Conservation (phyloP, 345 rosid species). For the Eutrema heterophyllum region DNA sequence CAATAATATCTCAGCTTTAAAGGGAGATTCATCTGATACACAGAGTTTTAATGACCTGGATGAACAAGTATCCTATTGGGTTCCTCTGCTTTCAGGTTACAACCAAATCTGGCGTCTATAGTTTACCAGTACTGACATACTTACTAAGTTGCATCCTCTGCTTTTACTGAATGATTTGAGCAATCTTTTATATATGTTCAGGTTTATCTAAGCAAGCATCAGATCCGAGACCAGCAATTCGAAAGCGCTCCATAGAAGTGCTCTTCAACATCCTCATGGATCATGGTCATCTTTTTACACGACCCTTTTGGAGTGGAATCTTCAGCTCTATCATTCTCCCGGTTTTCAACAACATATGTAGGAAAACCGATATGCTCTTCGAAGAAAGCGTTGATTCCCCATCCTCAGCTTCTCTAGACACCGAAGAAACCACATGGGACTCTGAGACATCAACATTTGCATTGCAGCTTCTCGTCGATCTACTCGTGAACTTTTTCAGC, state of each 20-base stretch:
- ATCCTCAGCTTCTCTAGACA: conserved; percentile 39
- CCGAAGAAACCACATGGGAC: conserved; percentile 70
- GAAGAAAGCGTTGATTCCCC: conserved; percentile 43
- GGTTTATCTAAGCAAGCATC: conserved; percentile 82
- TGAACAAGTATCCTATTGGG: conserved; percentile 84
- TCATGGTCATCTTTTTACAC: conserved; percentile 90
- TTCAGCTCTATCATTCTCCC: conserved; percentile 60
- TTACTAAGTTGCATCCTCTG: background rate
- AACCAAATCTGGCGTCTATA: background rate
- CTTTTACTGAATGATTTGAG: background rate
- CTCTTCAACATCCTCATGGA: conserved; percentile 87
- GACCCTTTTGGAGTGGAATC: conserved; percentile 61
- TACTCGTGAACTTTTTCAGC: conserved; percentile 53
- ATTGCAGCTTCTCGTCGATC: conserved; percentile 65
- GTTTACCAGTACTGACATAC: background rate
- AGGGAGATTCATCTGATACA: conserved; percentile 38
- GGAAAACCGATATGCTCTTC: conserved; percentile 39
- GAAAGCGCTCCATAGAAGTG: conserved; percentile 82
- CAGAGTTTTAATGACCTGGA: conserved; percentile 44
- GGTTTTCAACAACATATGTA: conserved; percentile 45
- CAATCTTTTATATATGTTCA: conserved; percentile 34
- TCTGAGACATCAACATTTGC: conserved; percentile 75
- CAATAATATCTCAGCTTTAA: conserved; percentile 37
- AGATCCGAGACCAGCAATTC: conserved; percentile 69
- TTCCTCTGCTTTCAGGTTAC: conserved; percentile 89